Evolutionary conservation across 306 rosid species (phyloP).

Genomic region (Sophora flavescens): DNA sequence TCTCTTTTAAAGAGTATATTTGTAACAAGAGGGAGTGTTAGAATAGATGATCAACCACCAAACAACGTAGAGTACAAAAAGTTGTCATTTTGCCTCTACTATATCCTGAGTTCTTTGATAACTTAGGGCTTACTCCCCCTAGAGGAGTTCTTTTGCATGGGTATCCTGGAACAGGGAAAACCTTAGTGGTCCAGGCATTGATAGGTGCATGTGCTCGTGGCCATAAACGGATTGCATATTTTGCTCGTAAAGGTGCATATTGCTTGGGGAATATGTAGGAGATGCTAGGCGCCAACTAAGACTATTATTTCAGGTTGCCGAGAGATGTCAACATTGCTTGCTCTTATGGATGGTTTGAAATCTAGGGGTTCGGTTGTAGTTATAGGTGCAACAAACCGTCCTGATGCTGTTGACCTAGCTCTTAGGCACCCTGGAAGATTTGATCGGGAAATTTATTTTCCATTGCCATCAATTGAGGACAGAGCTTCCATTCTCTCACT

Average conservation of each 20-base stretch:
- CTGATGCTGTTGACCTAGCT: conserved; percentile 97
- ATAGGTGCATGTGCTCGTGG: conserved; percentile 99
- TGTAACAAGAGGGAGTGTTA: too few species aligned
- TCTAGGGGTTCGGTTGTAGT: conserved; percentile 98
- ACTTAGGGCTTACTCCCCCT: conserved; percentile 90
- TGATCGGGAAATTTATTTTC: conserved; percentile 96
- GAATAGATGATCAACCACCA: too few species aligned
- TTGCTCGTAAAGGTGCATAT: conserved; percentile 99
- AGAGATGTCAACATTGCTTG: conserved; percentile 95
- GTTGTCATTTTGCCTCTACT: conserved; percentile 92
- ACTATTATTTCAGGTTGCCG: conserved; percentile 97
- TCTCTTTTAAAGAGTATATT: too few species aligned
- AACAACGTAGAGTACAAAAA: too few species aligned
- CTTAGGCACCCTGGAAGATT: conserved; percentile 97
- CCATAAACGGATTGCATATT: conserved; percentile 89
- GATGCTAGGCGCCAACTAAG: conserved; percentile 99
- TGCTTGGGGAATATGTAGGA: conserved; percentile 98
- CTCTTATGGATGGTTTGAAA: conserved; percentile 94
- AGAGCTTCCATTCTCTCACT: conserved; percentile 96
- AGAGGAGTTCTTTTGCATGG: conserved; percentile 98
- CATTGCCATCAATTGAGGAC: conserved; percentile 87
- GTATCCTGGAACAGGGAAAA: conserved; percentile 99
- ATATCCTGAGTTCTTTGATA: conserved; percentile 91
- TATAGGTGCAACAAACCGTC: conserved; percentile 98
- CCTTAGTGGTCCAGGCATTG: conserved; percentile 89